Evolutionary conservation across 2,329 filamentous ascomycete species (phyloP), one percentile per base, ranked within the genome.

Genomic region (Epichloe typhina): DNA sequence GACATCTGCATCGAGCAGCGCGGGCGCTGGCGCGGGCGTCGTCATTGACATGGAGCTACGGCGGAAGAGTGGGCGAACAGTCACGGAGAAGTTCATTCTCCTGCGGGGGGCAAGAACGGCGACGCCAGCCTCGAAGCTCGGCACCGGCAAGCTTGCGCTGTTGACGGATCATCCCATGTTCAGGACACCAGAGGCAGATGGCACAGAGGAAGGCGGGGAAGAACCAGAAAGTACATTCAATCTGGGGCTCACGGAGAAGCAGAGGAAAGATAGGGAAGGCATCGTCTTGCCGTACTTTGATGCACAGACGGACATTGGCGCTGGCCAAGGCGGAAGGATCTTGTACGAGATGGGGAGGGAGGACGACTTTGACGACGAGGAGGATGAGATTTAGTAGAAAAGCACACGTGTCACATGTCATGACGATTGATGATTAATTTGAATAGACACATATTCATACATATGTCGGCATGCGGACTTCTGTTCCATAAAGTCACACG

Each of bases 201-300:
- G 62, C 2, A 65, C 60, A 4, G 65, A 56, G 0, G 69, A 61
- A 1, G 75, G 64, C 1, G 76, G 76, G 26, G 76, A 76, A 36
- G 73, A 80, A 52, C 77, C 79, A 4, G 79, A 81, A 59, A 84
- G 86, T 9, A 95, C 91, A 0, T 98, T 98, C 63, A 84, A 86
- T 56, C 69, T 98, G 4, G 83, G 84, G 0, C 70, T 98, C 53
- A 97, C 91, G 17, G 91, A 95, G 53, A 89, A 93, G 71, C 93
- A 98, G 70, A 79, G 86, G 59, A 75, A 77, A 56, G 91, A 95
- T 47, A 74, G 93, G 26, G 91, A 96, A 60, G 87, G 86, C 0
- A 87, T 98, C 8, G 86, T 97, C 40, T 65, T 97, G 66, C 93
- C 93, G 15, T 97, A 98, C 65, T 96, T 94, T 67, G 93, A 98